Conservation (phyloP, 352 stramenopile genomes). For the Phytophthora foliorum region DNA sequence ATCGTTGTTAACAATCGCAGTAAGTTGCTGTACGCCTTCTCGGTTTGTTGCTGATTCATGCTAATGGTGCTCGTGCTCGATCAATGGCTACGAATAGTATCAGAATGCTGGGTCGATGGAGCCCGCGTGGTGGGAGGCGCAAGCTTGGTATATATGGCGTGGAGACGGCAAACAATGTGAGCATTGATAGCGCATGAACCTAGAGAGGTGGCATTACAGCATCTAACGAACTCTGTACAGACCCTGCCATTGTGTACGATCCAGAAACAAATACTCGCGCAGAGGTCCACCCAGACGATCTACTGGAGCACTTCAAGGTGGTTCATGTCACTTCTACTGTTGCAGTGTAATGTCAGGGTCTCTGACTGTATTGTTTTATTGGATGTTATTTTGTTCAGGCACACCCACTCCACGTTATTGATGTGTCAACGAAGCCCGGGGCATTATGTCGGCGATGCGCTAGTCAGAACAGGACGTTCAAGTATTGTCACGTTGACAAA, state of each 20-base stretch:
- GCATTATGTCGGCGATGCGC: conserved; percentile 59
- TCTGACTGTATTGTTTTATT: too few relatives aligned
- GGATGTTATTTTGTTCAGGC: conserved; percentile 35
- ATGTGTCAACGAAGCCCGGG: conserved; percentile 59
- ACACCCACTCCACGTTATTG: conserved; percentile 79
- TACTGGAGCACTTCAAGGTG: conserved; percentile 72
- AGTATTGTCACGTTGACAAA: conserved; percentile 77
- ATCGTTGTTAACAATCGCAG: conserved; percentile 66
- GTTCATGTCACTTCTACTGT: conserved; percentile 3
- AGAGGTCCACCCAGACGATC: conserved; percentile 54
- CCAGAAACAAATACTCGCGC: conserved; percentile 48
- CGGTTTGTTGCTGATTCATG: background rate
- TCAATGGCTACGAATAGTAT: conserved; percentile 51
- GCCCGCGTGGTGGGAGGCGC: conserved; percentile 82
- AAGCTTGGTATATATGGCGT: conserved; percentile 88
- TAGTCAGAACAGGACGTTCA: conserved; percentile 53
- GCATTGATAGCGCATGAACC: background rate
- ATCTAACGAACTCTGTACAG: conserved; percentile 23
- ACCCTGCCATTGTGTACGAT: conserved; percentile 65
- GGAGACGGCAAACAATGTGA: conserved; percentile 69
- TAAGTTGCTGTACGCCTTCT: conserved; percentile 38
- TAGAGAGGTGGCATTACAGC: background rate
- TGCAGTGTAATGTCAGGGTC: background rate
- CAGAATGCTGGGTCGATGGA: conserved; percentile 72
- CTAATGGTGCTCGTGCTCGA: conserved; percentile 18